Percentiles rank a stretch among this genome's conserved stretches.
Evolutionary conservation across 176 grass and related monocot species (phyloP).

Genomic region (Triticum monococcum): DNA sequence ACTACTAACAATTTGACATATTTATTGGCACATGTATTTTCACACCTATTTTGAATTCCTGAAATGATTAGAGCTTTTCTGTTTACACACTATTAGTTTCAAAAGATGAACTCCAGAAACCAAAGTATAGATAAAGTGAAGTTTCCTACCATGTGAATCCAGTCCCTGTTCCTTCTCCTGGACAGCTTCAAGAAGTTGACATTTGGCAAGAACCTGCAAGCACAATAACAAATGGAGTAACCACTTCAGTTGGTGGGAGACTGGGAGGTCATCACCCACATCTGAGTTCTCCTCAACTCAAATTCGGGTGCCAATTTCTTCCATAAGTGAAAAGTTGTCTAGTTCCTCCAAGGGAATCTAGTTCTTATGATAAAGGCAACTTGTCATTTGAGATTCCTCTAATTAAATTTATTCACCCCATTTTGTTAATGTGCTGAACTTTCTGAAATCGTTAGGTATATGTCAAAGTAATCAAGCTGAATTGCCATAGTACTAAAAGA

Average conservation of each 20-base stretch:
- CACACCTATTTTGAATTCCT: background rate
- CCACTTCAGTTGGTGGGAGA: background rate
- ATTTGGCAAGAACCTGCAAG: conserved; percentile 77
- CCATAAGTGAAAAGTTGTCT: background rate
- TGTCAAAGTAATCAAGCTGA: background rate
- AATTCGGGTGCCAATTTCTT: background rate
- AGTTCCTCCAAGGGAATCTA: background rate
- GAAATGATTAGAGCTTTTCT: background rate
- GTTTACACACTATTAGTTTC: background rate
- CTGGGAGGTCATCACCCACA: background rate
- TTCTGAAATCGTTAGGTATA: background rate
- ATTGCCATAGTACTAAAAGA: conserved; percentile 1
- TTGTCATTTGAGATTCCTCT: background rate
- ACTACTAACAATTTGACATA: background rate
- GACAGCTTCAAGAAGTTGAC: conserved; percentile 80
- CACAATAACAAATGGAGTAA: conserved; percentile 1
- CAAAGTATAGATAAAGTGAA: background rate
- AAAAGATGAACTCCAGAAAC: background rate
- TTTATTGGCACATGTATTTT: background rate
- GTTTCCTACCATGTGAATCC: conserved; percentile 69
- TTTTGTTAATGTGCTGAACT: background rate
- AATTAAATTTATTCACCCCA: background rate
- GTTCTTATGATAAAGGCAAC: background rate
- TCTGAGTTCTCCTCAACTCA: background rate
- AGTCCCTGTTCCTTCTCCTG: conserved; percentile 71